phyloP scores from a whole-genome alignment of 2,329 filamentous ascomycete species.

The Alternaria incomplexa region DNA sequence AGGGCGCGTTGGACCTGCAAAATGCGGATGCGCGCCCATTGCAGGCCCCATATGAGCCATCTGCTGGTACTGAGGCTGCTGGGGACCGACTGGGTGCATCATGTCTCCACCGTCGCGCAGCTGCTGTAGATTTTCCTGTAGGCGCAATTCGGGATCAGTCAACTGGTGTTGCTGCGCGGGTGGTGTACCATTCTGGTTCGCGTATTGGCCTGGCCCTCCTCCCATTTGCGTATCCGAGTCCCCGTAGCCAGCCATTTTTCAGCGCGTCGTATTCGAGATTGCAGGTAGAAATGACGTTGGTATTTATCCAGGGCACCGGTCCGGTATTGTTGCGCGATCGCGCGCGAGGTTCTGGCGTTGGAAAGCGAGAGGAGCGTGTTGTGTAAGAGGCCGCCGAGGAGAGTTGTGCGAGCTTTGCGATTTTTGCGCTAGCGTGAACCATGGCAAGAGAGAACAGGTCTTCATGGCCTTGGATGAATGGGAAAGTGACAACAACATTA shows the following conservation, averaged over 20 bases:
- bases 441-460: conserved; percentile 16
- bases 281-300: neutral
- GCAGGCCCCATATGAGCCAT: conserved; percentile 35
- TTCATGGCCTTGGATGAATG: conserved; percentile 1
- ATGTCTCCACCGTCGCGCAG: conserved; percentile 40
- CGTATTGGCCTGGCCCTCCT: conserved; percentile 42
- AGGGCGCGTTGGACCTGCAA: conserved; percentile 43
- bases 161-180: conserved; percentile 41
- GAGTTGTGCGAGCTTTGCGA: conserved; percentile 41
- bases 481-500: conserved; percentile 18
- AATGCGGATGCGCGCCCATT: conserved; percentile 42
- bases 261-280: conserved; percentile 21
- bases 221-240: conserved; percentile 45
- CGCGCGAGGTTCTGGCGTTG: conserved; percentile 27
- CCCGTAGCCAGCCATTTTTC: conserved; percentile 41
- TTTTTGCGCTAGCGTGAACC: conserved; percentile 41
- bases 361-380: conserved; percentile 26
- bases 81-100: conserved; percentile 35
- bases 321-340: conserved; percentile 21
- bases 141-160: conserved; percentile 41
- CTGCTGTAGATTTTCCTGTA: conserved; percentile 46
- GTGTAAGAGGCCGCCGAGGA: conserved; percentile 29
- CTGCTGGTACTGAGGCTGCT: conserved; percentile 37
- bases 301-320: neutral
- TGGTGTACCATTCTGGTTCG: conserved; percentile 44